Base-by-base conservation (phyloP, 371 early-diverging fungal genomes). In the Saksenaea oblongispora region DNA sequence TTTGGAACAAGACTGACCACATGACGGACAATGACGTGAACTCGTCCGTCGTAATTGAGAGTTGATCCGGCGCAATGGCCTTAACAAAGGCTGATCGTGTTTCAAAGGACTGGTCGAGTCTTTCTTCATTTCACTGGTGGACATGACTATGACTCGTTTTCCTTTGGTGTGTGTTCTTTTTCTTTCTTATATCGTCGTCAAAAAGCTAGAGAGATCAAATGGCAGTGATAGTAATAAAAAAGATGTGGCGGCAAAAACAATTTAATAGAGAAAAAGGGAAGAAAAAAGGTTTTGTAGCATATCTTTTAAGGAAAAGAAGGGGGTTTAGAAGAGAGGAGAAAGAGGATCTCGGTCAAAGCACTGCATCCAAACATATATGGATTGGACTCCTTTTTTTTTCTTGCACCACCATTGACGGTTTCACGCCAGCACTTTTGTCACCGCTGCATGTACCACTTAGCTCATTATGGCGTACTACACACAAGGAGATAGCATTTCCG, bases 1-100 rank as follows among this genome's bases (percentile, higher is more conserved):
- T 41, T 31, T 54, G 4, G 55, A n/a, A 55, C 62, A 62, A 9
- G 62, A 15, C 17, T 62, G 54, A 22, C n/a, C 31, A 41, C 62
- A 62, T 22, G 62, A 36, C 27, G 41, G 55, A 36, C 62, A 62
- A 47, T 47, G 24, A 47, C 51, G 51, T 47, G 51, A 8, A 11
- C 11, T 22, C 10, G 51, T 22, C 22, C 51, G 17, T 47, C 51
- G 51, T 22, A 47, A 47, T 9, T 47, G 51, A 9, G 51, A 47
- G 18, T 8, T n/a, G 18, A 22, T 47, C 22, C 51, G 51, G 9
- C 51, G n/a, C 9, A 47, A 47, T 17, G 51, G 51, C n/a, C 18
- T 17, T 22, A 5, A 47, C 22, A 47, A 22, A 47, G 51, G 26
- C 22, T 47, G n/a, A 18, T 47, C 24, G 10, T 22, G 17, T 47